Conservation (phyloP, 225 moss, liverwort and hornwort genomes). For the Ulota crispa region DNA sequence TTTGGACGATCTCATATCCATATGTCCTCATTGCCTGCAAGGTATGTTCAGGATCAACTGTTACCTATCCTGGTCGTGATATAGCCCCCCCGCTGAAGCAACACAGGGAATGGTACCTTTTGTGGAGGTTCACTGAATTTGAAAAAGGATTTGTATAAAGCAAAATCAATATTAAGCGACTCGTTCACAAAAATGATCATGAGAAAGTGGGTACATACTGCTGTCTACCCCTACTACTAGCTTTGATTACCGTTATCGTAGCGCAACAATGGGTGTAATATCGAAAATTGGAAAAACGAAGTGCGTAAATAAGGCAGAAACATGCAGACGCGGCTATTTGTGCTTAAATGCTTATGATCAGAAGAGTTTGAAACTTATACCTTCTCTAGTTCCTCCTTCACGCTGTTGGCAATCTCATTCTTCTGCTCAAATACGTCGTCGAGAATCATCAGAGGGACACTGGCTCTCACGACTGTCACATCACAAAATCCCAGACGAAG, state of each 20-base stretch:
- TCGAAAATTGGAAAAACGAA: neutral
- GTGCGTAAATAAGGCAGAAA: neutral
- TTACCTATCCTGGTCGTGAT: neutral
- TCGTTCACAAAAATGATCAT: too few species aligned
- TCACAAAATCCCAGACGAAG: neutral
- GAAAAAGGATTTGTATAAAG: too few species aligned
- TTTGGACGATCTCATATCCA: slow-evolving; percentile 87
- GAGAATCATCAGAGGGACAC: slow-evolving; percentile 77
- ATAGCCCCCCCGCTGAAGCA: neutral
- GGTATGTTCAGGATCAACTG: neutral
- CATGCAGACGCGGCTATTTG: neutral
- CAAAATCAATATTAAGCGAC: neutral
- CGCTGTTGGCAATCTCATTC: slow-evolving; percentile 80
- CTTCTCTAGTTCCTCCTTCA: slow-evolving; percentile 83
- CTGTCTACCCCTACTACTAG: neutral
- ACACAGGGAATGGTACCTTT: too few species aligned
- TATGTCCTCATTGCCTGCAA: slow-evolving; percentile 82
- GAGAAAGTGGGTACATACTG: neutral
- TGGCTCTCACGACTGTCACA: slow-evolving; percentile 78
- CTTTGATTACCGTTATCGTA: neutral
- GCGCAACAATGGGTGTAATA: neutral
- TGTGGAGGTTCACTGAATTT: neutral
- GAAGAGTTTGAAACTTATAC: slow-evolving; percentile 19
- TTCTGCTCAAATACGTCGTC: slow-evolving; percentile 91
- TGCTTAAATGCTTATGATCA: neutral